Percentiles rank a stretch among this genome's conserved stretches.
Conservation (phyloP, 805 yeast genomes). For the Schizosaccharomyces octosporus region DNA sequence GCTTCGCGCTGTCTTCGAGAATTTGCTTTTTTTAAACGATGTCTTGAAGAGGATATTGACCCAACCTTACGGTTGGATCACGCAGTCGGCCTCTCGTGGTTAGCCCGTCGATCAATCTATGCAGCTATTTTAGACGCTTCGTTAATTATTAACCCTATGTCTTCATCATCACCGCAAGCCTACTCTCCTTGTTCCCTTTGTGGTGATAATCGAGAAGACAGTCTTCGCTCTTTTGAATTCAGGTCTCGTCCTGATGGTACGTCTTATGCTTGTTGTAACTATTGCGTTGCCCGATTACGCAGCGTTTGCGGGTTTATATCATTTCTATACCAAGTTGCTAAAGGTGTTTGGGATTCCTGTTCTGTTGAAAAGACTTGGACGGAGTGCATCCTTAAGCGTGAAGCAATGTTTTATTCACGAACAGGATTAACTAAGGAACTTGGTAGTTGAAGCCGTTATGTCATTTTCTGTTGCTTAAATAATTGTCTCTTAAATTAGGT, state of each 20-base stretch:
- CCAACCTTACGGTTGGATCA: constrained; percentile 38
- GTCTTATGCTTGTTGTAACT: constrained; percentile 51
- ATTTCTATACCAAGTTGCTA: constrained; percentile 38
- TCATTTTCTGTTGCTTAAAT: neutral
- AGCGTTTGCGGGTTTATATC: constrained; percentile 65
- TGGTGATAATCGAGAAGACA: constrained; percentile 30
- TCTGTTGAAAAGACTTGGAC: constrained; percentile 30
- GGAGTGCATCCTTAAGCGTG: constrained; percentile 37
- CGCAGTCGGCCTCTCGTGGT: constrained; percentile 36
- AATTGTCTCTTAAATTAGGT: too few species aligned
- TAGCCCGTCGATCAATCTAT: constrained; percentile 36
- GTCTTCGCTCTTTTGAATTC: constrained; percentile 4
- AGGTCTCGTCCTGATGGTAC: constrained; percentile 6
- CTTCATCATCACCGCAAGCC: neutral
- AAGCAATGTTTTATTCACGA: constrained; percentile 61
- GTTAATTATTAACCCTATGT: constrained; percentile 51
- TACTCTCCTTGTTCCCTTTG: constrained; percentile 48
- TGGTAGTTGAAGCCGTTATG: neutral
- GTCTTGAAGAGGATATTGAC: constrained; percentile 58
- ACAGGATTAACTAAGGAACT: constrained; percentile 23
- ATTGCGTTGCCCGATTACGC: constrained; percentile 57
- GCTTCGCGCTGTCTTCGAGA: constrained; percentile 18
- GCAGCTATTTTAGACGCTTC: constrained; percentile 51
- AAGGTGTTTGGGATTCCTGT: constrained; percentile 34
- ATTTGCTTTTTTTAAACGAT: constrained; percentile 33